Evolutionary conservation across 176 grass and related monocot genomes (phyloP), one percentile per base, ranked within the genome.

Genomic region (Microstegium vimineum): DNA sequence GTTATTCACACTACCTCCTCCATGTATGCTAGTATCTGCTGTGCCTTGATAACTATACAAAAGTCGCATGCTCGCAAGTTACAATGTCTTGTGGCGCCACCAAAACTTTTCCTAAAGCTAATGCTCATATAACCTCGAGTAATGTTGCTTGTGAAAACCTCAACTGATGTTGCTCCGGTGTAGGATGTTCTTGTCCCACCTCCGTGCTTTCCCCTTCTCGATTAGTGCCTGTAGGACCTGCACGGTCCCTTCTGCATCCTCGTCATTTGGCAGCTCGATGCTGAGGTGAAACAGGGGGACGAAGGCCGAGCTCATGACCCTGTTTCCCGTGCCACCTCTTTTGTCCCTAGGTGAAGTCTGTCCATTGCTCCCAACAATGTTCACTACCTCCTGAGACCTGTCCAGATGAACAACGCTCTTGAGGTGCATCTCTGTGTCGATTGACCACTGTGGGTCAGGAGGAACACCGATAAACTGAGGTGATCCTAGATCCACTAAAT

Each of bases 351-450:
- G 83, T 43, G 93, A 80, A 25, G 90, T 89, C 63, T 94, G 92
- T 20, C 88, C 83, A 10, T 89, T 91, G 94, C 94, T 94, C 76
- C 92, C 92, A 52, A 98, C 95, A 69, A 98, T 93, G 70, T 98
- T 94, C 36, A 98, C 88, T 51, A 93, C 82, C 77, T 93, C 90
- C 62, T 78, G 81, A 78, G 84, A 84, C 51, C 92, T 88, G 76
- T 98, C 95, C 70, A 98, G 86, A 83, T 94, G 95, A 85, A 98
- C 86, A 49, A 98, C 64, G 57, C 88, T 87, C 83, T 94, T 84
- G 64, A 98, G 89, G 66, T 75, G 83, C 92, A 98, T 93, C 73
- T 94, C 81, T 3, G 78, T 98, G 87, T 88, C 90, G 43, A 98
- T 82, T 35, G 52, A 83, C 95, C 95, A 98, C 76, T 73, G 84